These are phyloP conservation scores for Boletellus sp. DNA, from an alignment of 768 basidiomycete genomes.

Conservation along the genomic window DNA sequence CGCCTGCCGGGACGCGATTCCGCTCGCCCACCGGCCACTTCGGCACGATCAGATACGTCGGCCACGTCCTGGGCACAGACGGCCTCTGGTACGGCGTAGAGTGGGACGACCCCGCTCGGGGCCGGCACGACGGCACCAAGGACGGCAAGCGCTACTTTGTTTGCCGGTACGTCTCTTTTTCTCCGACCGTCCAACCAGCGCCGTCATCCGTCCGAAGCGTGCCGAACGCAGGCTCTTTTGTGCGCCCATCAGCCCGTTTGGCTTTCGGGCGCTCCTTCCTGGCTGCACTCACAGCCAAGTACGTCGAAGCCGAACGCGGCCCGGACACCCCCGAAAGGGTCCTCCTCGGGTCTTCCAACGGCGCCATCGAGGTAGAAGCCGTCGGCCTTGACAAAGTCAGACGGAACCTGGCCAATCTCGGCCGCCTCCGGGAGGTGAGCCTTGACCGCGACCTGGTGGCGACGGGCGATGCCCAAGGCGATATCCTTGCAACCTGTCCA, in stretches of 20 bases:
- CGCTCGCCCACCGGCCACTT: conserved; percentile 43
- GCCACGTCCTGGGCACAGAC: conserved; percentile 55
- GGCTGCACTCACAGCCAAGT: conserved; percentile 70
- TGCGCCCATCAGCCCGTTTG: conserved; percentile 60
- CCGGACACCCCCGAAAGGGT: conserved; percentile 55
- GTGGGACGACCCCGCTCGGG: conserved; percentile 84
- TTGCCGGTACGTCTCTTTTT: conserved; percentile 53
- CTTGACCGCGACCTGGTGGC: conserved; percentile 68
- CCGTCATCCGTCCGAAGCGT: conserved; percentile 39
- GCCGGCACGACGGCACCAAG: conserved; percentile 84
- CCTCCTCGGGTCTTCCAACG: conserved; percentile 75
- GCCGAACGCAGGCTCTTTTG: conserved; percentile 70
- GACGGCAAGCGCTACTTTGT: conserved; percentile 75
- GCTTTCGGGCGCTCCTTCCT: conserved; percentile 69
- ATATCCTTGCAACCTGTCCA: conserved; percentile 56
- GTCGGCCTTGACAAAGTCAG: conserved; percentile 79
- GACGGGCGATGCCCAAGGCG: conserved; percentile 45
- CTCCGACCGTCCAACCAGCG: conserved; percentile 9
- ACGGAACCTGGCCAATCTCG: conserved; percentile 61
- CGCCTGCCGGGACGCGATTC: conserved; percentile 54
- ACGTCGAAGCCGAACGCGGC: conserved; percentile 62
- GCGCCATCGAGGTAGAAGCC: conserved; percentile 82
- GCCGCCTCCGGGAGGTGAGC: conserved; percentile 72
- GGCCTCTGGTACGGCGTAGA: conserved; percentile 95
- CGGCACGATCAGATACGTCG: conserved; percentile 71